These are phyloP conservation scores for Apiospora koreana DNA, from an alignment of 2,329 filamentous ascomycete genomes.

Conservation along the genomic window DNA sequence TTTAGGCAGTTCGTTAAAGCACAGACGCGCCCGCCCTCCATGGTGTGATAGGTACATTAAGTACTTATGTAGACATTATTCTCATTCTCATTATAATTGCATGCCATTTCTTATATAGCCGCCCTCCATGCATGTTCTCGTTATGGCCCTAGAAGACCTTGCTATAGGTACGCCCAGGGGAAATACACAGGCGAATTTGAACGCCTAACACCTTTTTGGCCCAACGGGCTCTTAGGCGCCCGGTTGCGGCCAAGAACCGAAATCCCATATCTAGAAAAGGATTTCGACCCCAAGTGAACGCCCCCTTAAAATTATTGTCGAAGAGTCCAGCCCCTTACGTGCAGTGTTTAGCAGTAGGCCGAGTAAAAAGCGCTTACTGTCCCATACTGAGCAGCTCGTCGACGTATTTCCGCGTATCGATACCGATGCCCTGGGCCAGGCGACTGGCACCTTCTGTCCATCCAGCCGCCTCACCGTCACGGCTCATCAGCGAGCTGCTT, in stretches of 20 bases:
- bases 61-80: neutral
- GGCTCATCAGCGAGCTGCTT: slow-evolving; percentile 32
- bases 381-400: slow-evolving; percentile 67
- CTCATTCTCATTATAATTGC: neutral
- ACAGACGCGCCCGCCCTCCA: neutral
- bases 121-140: neutral
- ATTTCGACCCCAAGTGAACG: neutral
- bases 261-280: neutral
- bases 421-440: slow-evolving; percentile 71
- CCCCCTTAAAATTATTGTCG: neutral
- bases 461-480: slow-evolving; percentile 36
- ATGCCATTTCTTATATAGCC: neutral
- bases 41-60: no score
- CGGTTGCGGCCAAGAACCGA: neutral
- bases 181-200: neutral
- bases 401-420: slow-evolving; percentile 75
- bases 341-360: no score
- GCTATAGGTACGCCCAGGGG: neutral
- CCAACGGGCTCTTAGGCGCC: neutral
- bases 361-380: neutral
- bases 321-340: neutral
- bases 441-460: slow-evolving; percentile 57
- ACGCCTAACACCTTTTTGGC: neutral
- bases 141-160: neutral
- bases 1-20: neutral